These are phyloP conservation scores for Hibiscus tridactylites DNA, from an alignment of 345 rosid genomes.

Conservation along the genomic window DNA sequence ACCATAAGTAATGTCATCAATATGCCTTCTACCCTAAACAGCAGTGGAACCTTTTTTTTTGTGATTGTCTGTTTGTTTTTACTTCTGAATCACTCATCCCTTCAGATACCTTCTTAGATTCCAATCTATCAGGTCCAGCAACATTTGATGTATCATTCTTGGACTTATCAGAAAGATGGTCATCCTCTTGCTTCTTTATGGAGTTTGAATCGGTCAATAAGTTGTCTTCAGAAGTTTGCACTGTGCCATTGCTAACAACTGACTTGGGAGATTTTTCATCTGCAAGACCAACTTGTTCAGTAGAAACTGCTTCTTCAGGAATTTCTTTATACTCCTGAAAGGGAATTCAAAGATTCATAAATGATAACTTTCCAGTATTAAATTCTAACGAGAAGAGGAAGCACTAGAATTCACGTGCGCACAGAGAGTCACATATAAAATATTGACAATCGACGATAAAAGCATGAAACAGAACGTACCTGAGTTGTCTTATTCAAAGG, in stretches of 20 bases:
- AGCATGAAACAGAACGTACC: constrained; percentile 17
- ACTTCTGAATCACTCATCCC: too few relatives aligned
- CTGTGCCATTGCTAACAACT: constrained; percentile 53
- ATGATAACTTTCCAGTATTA: constrained; percentile 3
- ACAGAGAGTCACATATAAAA: not conserved
- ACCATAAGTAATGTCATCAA: too few relatives aligned
- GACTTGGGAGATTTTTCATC: constrained; percentile 48
- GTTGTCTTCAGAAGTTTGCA: constrained; percentile 38
- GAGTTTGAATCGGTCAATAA: constrained; percentile 29
- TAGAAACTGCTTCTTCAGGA: constrained; percentile 30
- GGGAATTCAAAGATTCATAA: constrained; percentile 2
- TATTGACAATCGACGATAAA: not conserved
- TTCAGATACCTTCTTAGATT: too few relatives aligned
- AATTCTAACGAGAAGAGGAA: not conserved
- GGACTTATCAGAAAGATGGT: constrained; percentile 14
- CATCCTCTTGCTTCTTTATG: constrained; percentile 36
- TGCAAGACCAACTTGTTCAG: constrained; percentile 34
- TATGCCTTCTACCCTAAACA: too few relatives aligned
- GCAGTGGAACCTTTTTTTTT: too few relatives aligned
- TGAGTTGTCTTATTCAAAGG: constrained; percentile 24
- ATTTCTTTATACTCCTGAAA: constrained; percentile 40
- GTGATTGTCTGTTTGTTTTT: too few relatives aligned
- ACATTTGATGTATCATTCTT: constrained; percentile 28
- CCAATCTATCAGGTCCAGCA: constrained; percentile 29
- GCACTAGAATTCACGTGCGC: not conserved